Conservation (phyloP, 2,329 filamentous ascomycete species). For the Apiospora hydei region DNA sequence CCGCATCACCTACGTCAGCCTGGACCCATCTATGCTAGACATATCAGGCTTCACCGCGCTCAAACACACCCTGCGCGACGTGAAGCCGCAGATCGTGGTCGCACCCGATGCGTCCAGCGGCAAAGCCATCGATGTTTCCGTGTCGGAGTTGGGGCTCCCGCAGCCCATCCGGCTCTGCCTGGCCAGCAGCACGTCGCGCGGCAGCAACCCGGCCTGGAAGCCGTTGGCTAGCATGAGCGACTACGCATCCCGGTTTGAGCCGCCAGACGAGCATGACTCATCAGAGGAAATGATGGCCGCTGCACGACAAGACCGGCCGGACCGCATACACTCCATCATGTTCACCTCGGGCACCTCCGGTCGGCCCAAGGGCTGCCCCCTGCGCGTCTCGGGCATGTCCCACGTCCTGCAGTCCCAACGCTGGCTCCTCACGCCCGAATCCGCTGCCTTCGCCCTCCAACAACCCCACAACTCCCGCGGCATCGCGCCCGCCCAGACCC, state of each 20-base stretch:
- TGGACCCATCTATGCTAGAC: slow-evolving; percentile 24
- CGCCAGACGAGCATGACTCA: too few species aligned
- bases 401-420: slow-evolving; percentile 28
- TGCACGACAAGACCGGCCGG: slow-evolving; percentile 18
- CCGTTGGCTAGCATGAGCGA: background rate
- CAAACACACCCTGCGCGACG: slow-evolving; percentile 14
- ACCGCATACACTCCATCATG: slow-evolving; percentile 26
- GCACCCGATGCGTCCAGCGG: slow-evolving; percentile 15
- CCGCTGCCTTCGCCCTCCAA: slow-evolving; percentile 19
- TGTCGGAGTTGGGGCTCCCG: slow-evolving; percentile 19
- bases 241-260: background rate
- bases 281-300: background rate
- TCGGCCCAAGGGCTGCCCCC: slow-evolving; percentile 27
- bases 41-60: slow-evolving; percentile 23
- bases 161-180: slow-evolving; percentile 19
- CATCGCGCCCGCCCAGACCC: slow-evolving; percentile 27
- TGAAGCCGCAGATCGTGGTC: slow-evolving; percentile 27
- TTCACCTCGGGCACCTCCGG: slow-evolving; percentile 30
- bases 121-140: slow-evolving; percentile 19
- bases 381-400: slow-evolving; percentile 24
- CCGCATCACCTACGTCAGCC: slow-evolving; percentile 26
- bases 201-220: slow-evolving; percentile 15
- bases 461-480: slow-evolving; percentile 28
- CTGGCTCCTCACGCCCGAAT: slow-evolving; percentile 26
- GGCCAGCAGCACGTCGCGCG: background rate